phyloP scores from a whole-genome alignment of 208 protist genomes.

The Trichomonas vaginalis region DNA sequence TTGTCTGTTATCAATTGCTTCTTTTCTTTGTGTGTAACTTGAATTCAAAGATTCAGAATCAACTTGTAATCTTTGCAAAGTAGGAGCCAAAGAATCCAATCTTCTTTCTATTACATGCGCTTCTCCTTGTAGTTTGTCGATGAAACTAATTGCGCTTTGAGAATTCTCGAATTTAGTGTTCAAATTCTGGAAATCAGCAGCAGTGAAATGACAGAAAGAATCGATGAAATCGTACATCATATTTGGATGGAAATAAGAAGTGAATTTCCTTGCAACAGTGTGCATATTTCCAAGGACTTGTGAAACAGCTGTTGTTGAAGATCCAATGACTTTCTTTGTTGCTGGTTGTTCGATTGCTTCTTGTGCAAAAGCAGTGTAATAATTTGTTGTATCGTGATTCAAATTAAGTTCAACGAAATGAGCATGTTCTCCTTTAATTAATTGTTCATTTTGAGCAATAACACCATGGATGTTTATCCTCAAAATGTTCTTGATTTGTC shows the following conservation, averaged over 20 bases:
- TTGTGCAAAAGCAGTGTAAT: neutral
- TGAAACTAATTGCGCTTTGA: neutral
- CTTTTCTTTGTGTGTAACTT: neutral
- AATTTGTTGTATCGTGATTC: neutral
- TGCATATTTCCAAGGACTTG: neutral
- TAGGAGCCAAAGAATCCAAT: neutral
- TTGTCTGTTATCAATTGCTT: neutral
- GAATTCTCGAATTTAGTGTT: neutral
- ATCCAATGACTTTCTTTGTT: conserved; percentile 6
- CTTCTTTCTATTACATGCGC: neutral
- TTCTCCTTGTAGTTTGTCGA: neutral
- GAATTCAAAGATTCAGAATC: neutral
- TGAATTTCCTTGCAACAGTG: neutral
- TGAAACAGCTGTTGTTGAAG: neutral
- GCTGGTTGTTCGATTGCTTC: neutral
- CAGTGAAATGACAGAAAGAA: neutral
- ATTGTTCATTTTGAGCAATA: neutral
- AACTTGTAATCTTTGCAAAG: neutral
- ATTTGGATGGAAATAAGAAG: neutral
- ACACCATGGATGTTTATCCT: neutral
- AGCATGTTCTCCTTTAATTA: neutral
- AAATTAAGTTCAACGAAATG: neutral
- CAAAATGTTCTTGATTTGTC: neutral
- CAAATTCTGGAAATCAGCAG: neutral
- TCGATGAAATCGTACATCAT: neutral